phyloP scores from a whole-genome alignment of 1,284 basidiomycete genomes.

The Puccinia triticina region DNA sequence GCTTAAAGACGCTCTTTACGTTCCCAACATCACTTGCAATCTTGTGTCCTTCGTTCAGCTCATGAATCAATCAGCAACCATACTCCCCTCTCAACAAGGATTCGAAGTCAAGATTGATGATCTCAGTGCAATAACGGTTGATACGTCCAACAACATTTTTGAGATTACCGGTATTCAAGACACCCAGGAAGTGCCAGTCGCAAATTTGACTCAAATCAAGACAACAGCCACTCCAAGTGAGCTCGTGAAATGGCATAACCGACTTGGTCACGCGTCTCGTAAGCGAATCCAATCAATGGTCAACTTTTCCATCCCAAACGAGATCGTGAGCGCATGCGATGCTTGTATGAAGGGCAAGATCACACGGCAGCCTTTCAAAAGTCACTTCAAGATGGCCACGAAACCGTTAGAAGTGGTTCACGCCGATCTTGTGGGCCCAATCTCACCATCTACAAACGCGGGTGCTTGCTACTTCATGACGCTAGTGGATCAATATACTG shows the following conservation, averaged over 20 bases:
- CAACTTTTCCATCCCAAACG: no score
- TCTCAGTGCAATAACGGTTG: neutral
- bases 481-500: neutral
- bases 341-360: constrained; percentile 12
- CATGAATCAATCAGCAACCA: neutral
- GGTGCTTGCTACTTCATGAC: constrained; percentile 7
- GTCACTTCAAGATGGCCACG: neutral
- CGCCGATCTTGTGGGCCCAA: constrained; percentile 7
- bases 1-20: neutral
- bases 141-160: neutral
- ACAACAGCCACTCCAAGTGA: no score
- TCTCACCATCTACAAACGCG: neutral
- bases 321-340: no score
- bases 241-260: neutral
- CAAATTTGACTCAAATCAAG: no score
- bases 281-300: neutral
- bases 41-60: constrained; percentile 7
- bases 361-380: neutral
- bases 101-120: neutral
- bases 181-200: no score
- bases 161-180: neutral
- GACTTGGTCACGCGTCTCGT: neutral
- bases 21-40: neutral
- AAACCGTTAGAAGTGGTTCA: neutral
- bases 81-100: no score